Base-by-base conservation (phyloP, 2,329 filamentous ascomycete genomes). In the Metarhizium album region DNA sequence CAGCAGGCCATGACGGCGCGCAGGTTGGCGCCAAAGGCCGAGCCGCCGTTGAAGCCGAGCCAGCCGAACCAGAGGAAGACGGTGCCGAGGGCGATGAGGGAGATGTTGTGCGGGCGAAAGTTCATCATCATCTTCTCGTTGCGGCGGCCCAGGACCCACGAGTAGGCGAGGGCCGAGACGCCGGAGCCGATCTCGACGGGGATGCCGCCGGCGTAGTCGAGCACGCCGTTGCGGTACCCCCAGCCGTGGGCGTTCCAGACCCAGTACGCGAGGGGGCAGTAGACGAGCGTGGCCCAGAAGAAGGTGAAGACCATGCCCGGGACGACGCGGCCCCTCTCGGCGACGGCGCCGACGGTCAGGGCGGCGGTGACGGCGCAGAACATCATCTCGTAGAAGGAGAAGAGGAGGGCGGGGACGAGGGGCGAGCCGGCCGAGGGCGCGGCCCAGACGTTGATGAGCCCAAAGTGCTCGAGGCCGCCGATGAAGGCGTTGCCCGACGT, bases 41-140 rank as follows among this genome's bases (percentile, higher is more conserved):
- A 96, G 57, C 93, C 93, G 61, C 91, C 93, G 76, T 98, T 98
- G 82, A 98, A 98, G 50, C 90, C 93, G 57, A 98, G 78, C 93
- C 93, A 98, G 63, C 93, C 93, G 63, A 97, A 97, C 90, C 90
- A 97, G 51, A 98, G 88, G 61, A 98, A 80, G 57, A 95, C 80
- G 3, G 93, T 97, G 56, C 93, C 93, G 60, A 97, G 84, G 1
- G 93, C 90, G 71, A 98, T 95, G 63, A 97, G 80, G 5, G 90
- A 95, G 58, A 97, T 93, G 74, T 98, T 98, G 78, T 98, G 93
- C 18, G 93, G 93, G 59, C 93, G 88, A 80, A 97, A 97, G 79
- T 97, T 97, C 71, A 96, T 82, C 88, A 97, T 96, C 90, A 97
- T 96, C 75, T 90, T 93, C 75, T 97, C 91, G 74, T 96, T 93